These are phyloP conservation scores for Neonectria punicea DNA, from an alignment of 2,329 filamentous ascomycete genomes.

Conservation along the genomic window DNA sequence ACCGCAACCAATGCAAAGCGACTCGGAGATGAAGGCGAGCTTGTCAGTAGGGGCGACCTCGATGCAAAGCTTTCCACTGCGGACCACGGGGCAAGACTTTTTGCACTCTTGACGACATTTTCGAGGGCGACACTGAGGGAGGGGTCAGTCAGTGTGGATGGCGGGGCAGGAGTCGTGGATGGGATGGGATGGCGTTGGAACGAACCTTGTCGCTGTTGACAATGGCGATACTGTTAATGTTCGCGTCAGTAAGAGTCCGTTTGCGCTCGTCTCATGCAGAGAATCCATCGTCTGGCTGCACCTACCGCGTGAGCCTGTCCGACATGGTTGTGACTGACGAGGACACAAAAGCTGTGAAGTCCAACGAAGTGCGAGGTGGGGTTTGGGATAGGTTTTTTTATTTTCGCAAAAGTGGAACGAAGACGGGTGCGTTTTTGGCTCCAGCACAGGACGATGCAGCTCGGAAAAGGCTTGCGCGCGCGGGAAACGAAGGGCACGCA, in stretches of 20 bases:
- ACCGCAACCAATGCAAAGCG: constrained; percentile 96
- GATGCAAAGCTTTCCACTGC: constrained; percentile 96
- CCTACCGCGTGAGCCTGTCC: constrained; percentile 94
- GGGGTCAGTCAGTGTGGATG: constrained; percentile 41
- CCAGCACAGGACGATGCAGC: constrained; percentile 24
- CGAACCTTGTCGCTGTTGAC: constrained; percentile 96
- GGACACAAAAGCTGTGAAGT: constrained; percentile 26
- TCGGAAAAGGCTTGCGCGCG: constrained; percentile 31
- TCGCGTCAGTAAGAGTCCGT: constrained; percentile 38
- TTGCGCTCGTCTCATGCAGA: not conserved
- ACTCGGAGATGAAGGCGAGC: constrained; percentile 98
- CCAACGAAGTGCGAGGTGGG: constrained; percentile 28
- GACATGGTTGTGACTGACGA: constrained; percentile 70
- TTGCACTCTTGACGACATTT: constrained; percentile 99
- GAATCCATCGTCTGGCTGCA: constrained; percentile 20
- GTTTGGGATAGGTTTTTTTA: constrained; percentile 32
- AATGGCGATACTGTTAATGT: constrained; percentile 84
- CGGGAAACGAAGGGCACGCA: constrained; percentile 33
- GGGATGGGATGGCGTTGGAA: constrained; percentile 29
- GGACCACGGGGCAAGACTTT: constrained; percentile 96
- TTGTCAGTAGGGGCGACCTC: constrained; percentile 90
- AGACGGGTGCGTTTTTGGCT: constrained; percentile 4
- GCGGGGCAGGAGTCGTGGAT: constrained; percentile 39
- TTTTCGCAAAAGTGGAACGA: constrained; percentile 30
- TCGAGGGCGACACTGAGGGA: constrained; percentile 52